Base-by-base conservation (phyloP, 1,284 basidiomycete genomes). In the Trichosporon ovoides region DNA sequence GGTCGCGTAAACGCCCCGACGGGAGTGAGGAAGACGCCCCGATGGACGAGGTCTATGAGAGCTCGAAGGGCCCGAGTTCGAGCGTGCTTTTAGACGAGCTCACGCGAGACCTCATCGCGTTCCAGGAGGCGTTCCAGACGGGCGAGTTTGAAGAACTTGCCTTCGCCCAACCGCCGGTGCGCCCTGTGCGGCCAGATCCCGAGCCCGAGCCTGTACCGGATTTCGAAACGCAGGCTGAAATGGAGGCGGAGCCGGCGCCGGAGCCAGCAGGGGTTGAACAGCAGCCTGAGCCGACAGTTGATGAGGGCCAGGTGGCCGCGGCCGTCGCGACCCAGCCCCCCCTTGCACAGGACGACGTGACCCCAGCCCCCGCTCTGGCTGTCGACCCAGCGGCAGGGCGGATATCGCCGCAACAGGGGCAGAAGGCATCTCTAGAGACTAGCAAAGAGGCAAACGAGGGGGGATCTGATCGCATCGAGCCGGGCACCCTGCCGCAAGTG, bases 81-180 rank as follows among this genome's bases (percentile, higher is more conserved):
- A 7, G 14, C 24, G 28, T n/a, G 76, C 81, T 89, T 79, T 88
- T 94, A 85, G 90, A 92, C 75, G 87, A 87, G 68, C 79, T 95
- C 6, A 90, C 90, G 83, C 83, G 88, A 68, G 90, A 93, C 71
- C 77, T 94, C 38, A 89, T 91, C 63, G 80, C 77, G 50, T 94
- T 94, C 72, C 91, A 94, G 77, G 89, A 93, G 72, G 83, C 85
- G 53, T 92, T 89, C 79, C 87, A 88, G 22, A 80, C 81, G 7
- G 81, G 83, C 51, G 60, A 62, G 55, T 60, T 60, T 52, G 61
- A 56, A 40, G 53, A 40, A 36, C 31, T 61, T 19, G 59, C 58
- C 19, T 65, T 63, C 36, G 60, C 57, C 13, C 64, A 68, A 24
- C 69, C 72, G 16, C 37, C 64, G 12, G 35, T 40, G 7, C 57